Conservation (phyloP, 352 stramenopile genomes). For the Phytopythium mirpurense region DNA sequence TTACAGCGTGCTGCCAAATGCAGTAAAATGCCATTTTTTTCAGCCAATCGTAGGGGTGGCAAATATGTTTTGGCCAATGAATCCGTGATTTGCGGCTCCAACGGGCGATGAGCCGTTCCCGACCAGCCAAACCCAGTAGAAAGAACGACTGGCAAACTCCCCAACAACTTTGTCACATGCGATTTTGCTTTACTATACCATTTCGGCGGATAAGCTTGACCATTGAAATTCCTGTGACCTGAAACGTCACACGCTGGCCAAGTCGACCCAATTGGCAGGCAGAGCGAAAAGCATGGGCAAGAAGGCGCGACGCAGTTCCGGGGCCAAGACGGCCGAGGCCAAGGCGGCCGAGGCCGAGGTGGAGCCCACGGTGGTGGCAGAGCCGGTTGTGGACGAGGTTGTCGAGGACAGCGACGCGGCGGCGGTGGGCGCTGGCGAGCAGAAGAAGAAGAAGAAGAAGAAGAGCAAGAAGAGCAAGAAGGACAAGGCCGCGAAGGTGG, state of each 20-base stretch:
- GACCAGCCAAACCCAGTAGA: slow-evolving; percentile 27
- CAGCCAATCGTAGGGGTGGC: not conserved
- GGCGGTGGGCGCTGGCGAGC: slow-evolving; percentile 20
- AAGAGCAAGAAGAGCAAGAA: slow-evolving; percentile 27
- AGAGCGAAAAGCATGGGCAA: slow-evolving; percentile 32
- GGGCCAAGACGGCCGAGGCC: slow-evolving; percentile 11
- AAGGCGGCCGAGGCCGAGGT: slow-evolving; percentile 10
- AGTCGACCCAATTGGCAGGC: slow-evolving; percentile 1
- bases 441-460: slow-evolving; percentile 21
- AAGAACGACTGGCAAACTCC: slow-evolving; percentile 13
- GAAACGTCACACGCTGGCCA: slow-evolving; percentile 31
- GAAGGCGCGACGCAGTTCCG: slow-evolving; percentile 17
- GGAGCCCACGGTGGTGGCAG: slow-evolving; percentile 11
- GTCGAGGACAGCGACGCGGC: slow-evolving; percentile 2
- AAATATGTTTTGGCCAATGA: slow-evolving; percentile 21
- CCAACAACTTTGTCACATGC: not conserved
- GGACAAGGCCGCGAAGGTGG: slow-evolving; percentile 8
- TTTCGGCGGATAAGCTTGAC: too few species aligned
- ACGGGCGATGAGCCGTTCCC: slow-evolving; percentile 11
- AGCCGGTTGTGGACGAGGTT: slow-evolving; percentile 6
- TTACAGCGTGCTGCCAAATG: too few species aligned
- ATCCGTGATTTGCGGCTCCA: not conserved
- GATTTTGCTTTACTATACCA: not conserved
- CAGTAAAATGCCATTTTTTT: too few species aligned
- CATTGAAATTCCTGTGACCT: slow-evolving; percentile 2